Percentiles rank a stretch among this genome's conserved stretches.
Conservation (phyloP, 441 rosid species). For the Arabidopsis lyrata region DNA sequence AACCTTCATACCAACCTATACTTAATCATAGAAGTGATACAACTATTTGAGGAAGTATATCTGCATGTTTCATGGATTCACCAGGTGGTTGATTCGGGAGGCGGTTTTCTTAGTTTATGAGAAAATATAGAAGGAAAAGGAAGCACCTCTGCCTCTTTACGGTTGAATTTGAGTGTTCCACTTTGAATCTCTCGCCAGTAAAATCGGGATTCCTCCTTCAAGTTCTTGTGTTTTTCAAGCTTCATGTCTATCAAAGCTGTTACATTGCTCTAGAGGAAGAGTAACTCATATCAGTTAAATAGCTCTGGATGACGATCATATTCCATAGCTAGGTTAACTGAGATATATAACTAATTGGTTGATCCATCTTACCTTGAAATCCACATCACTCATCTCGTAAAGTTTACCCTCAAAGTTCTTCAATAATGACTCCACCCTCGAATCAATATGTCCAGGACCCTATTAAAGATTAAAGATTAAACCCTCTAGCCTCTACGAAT, state of each 20-base stretch:
- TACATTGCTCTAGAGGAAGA: constrained; percentile 47
- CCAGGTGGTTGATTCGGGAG: neutral
- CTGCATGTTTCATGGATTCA: neutral
- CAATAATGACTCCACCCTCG: constrained; percentile 81
- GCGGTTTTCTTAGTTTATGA: neutral
- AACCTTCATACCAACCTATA: constrained; percentile 2
- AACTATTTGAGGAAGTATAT: neutral
- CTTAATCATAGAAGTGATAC: neutral
- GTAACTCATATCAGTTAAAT: constrained; percentile 15
- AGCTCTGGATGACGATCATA: constrained; percentile 28
- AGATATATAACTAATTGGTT: constrained; percentile 31
- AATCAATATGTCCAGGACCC: constrained; percentile 86
- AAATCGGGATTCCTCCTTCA: constrained; percentile 77
- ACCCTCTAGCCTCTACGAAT: neutral
- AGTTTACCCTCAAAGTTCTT: constrained; percentile 71
- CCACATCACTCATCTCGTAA: constrained; percentile 70
- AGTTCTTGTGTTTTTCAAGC: constrained; percentile 94
- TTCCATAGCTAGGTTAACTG: constrained; percentile 21
- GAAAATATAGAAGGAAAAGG: neutral
- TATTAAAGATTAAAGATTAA: constrained; percentile 36
- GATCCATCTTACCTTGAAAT: constrained; percentile 70
- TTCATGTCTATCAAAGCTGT: constrained; percentile 88
- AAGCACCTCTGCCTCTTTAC: constrained; percentile 79
- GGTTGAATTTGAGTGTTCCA: constrained; percentile 84
- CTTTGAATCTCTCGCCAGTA: constrained; percentile 76